These are phyloP conservation scores for Pythium sukuiense DNA, from an alignment of 352 stramenopile genomes.

Conservation along the genomic window DNA sequence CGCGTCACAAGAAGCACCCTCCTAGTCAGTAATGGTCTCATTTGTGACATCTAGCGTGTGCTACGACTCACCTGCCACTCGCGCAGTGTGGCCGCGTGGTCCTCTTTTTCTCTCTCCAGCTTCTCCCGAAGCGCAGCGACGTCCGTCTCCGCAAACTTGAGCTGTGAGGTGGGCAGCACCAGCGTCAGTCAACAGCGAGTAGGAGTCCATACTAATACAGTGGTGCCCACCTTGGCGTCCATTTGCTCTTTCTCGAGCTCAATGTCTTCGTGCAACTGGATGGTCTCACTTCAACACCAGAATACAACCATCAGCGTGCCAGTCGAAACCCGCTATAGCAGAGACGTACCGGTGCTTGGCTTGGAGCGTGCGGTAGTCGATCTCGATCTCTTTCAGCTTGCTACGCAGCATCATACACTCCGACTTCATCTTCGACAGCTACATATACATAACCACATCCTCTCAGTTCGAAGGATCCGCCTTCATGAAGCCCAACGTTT, in stretches of 20 bases:
- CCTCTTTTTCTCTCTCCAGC: slow-evolving; percentile 68
- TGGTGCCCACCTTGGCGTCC: slow-evolving; percentile 41
- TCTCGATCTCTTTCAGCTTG: slow-evolving; percentile 80
- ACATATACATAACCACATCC: background rate
- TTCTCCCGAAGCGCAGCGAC: slow-evolving; percentile 46
- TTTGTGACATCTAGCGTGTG: background rate
- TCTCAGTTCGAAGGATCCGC: too few species aligned
- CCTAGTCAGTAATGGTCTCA: too few species aligned
- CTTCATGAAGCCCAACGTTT: too few species aligned
- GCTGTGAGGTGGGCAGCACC: slow-evolving; percentile 24
- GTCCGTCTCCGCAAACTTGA: slow-evolving; percentile 77
- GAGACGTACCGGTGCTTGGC: slow-evolving; percentile 56
- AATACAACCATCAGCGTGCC: too few species aligned
- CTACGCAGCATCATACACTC: slow-evolving; percentile 61
- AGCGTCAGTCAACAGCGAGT: background rate
- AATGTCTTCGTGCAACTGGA: slow-evolving; percentile 71
- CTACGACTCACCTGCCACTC: slow-evolving; percentile 48
- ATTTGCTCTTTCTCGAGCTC: slow-evolving; percentile 68
- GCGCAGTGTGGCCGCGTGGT: slow-evolving; percentile 29
- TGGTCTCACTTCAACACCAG: slow-evolving; percentile 20
- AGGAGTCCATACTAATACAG: background rate
- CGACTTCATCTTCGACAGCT: slow-evolving; percentile 68
- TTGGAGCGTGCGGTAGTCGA: slow-evolving; percentile 74
- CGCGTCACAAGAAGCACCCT: too few species aligned
- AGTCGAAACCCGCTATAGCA: background rate